phyloP scores from a whole-genome alignment of 805 yeast genomes.

The Wickerhamiella sorbophila region DNA sequence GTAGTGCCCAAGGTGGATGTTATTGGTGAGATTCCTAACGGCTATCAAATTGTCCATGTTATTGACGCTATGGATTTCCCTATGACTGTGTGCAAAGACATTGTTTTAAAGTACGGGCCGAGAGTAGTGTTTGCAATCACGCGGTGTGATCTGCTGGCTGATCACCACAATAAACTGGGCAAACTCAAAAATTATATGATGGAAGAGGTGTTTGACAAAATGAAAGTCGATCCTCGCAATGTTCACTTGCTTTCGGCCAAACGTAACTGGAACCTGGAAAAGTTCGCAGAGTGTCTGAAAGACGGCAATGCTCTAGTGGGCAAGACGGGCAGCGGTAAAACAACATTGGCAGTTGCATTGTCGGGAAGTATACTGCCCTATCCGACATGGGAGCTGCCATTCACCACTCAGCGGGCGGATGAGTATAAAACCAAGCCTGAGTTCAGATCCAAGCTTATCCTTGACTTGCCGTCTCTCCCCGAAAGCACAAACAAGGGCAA shows the following conservation, averaged over 20 bases:
- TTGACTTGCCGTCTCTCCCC: conserved; percentile 23
- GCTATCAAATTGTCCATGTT: conserved; percentile 41
- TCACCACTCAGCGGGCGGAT: conserved; percentile 47
- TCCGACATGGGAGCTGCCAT: conserved; percentile 44
- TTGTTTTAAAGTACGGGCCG: not conserved
- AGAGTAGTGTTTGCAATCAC: conserved; percentile 25
- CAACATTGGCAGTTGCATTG: conserved; percentile 55
- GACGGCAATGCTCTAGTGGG: conserved; percentile 43
- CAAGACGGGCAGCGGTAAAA: conserved; percentile 81
- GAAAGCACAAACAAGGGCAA: conserved; percentile 19
- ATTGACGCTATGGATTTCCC: conserved; percentile 66
- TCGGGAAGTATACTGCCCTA: conserved; percentile 32
- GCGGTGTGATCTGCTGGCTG: conserved; percentile 33
- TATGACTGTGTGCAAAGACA: conserved; percentile 10
- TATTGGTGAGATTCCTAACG: conserved; percentile 28
- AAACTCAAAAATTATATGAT: conserved; percentile 19
- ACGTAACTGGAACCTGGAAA: conserved; percentile 37
- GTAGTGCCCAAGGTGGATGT: conserved; percentile 15
- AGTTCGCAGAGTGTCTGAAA: conserved; percentile 28
- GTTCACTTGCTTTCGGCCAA: conserved; percentile 39
- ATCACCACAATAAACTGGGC: conserved; percentile 13
- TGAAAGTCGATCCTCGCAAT: conserved; percentile 26
- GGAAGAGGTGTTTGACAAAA: conserved; percentile 26
- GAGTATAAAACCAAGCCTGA: conserved; percentile 27
- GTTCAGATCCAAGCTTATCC: conserved; percentile 10